phyloP scores from a whole-genome alignment of 306 rosid genomes.

The Vachellia pachyceras region DNA sequence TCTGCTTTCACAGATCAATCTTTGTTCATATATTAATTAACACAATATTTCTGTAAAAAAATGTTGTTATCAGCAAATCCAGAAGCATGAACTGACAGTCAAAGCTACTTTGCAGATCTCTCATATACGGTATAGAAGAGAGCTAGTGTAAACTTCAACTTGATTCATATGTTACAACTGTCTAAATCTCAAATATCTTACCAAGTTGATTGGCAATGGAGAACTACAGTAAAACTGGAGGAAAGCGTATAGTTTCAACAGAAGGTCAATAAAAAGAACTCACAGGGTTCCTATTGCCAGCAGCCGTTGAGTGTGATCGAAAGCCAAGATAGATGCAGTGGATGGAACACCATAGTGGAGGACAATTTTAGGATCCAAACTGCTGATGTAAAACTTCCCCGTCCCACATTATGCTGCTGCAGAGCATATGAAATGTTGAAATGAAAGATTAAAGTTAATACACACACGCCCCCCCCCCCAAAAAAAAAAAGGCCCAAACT shows the following conservation, averaged over 20 bases:
- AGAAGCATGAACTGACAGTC: constrained; percentile 26
- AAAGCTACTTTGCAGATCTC: constrained; percentile 6
- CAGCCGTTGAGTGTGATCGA: constrained; percentile 71
- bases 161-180: neutral
- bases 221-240: constrained; percentile 18
- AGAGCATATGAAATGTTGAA: constrained; percentile 29
- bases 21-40: neutral
- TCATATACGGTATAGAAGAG: neutral
- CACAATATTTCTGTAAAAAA: neutral
- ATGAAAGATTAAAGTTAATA: constrained; percentile 14
- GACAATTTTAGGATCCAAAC: constrained; percentile 64
- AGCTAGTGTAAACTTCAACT: neutral
- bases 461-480: neutral
- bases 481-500: too few species aligned
- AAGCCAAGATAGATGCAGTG: constrained; percentile 78
- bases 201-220: constrained; percentile 22
- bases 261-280: constrained; percentile 44
- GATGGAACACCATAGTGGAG: constrained; percentile 89
- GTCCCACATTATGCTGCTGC: constrained; percentile 38
- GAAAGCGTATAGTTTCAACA: neutral
- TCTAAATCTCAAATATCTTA: constrained; percentile 15
- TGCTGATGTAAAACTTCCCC: constrained; percentile 42
- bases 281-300: constrained; percentile 84
- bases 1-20: neutral
- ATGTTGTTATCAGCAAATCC: constrained; percentile 12